Conservation (phyloP, 2,329 filamentous ascomycete species). For the Aspergillus glaucus region DNA sequence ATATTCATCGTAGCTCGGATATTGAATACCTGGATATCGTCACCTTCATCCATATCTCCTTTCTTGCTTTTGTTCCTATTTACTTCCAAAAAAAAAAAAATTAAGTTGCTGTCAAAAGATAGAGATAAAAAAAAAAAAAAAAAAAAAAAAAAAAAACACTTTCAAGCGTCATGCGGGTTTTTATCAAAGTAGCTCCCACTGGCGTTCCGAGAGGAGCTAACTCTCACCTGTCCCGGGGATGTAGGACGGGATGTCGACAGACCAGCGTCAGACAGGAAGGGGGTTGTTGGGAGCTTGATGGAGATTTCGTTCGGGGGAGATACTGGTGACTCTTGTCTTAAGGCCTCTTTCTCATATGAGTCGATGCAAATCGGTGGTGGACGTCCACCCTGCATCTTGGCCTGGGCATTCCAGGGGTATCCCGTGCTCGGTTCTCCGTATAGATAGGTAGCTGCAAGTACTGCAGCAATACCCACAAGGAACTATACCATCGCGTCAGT, state of each 20-base stretch:
- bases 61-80: conserved; percentile 14
- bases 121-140: conserved; percentile 5
- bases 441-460: conserved; percentile 76
- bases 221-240: conserved; percentile 44
- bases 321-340: conserved; percentile 38
- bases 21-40: background rate
- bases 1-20: too few species aligned
- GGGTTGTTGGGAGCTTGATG: conserved; percentile 42
- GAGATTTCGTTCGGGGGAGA: conserved; percentile 39
- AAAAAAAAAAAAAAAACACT: conserved; percentile 5
- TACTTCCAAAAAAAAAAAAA: conserved; percentile 9
- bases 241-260: conserved; percentile 49
- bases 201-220: conserved; percentile 33
- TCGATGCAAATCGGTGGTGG: conserved; percentile 52
- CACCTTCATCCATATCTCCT: background rate
- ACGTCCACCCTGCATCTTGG: conserved; percentile 47
- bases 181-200: conserved; percentile 35
- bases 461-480: conserved; percentile 68
- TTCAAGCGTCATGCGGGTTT: conserved; percentile 17
- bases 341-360: conserved; percentile 68
- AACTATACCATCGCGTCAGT: conserved; percentile 53
- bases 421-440: conserved; percentile 57
- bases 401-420: conserved; percentile 1
- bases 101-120: too few species aligned
- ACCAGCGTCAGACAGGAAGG: conserved; percentile 42